Percentiles rank a stretch among this genome's conserved stretches.
Evolutionary conservation across 169 alveolate species (phyloP).

Genomic region (Plasmodium adleri): DNA sequence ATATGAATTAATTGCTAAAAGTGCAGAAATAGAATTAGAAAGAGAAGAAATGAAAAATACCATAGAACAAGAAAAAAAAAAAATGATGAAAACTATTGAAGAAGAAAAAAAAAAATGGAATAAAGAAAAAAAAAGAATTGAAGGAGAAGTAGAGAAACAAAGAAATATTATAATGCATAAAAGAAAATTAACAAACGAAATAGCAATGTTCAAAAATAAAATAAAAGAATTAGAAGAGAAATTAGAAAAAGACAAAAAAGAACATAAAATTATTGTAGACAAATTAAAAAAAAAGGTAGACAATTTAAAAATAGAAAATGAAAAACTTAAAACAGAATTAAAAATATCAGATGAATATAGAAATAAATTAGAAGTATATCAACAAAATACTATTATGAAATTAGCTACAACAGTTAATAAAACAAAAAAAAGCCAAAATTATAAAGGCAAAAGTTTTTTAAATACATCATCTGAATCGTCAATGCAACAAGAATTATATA

Average conservation of each 20-base stretch:
- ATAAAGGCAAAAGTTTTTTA: neutral
- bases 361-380: slow-evolving; percentile 63
- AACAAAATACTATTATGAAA: slow-evolving; percentile 68
- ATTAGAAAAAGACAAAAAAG: slow-evolving; percentile 44
- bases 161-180: slow-evolving; percentile 52
- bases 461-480: too few species aligned
- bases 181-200: slow-evolving; percentile 73
- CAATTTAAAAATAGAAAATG: slow-evolving; percentile 42
- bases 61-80: slow-evolving; percentile 72
- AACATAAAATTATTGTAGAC: slow-evolving; percentile 58
- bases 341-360: slow-evolving; percentile 77
- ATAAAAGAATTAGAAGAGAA: slow-evolving; percentile 71
- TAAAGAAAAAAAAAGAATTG: slow-evolving; percentile 75
- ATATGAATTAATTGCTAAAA: slow-evolving; percentile 75
- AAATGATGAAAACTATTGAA: slow-evolving; percentile 61
- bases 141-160: slow-evolving; percentile 72
- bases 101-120: slow-evolving; percentile 77
- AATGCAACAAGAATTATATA: neutral
- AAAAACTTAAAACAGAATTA: slow-evolving; percentile 67
- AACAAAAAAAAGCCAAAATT: slow-evolving; percentile 6
- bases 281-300: slow-evolving; percentile 61
- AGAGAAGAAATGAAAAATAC: slow-evolving; percentile 78
- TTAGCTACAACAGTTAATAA: slow-evolving; percentile 48
- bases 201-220: slow-evolving; percentile 74
- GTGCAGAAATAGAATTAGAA: slow-evolving; percentile 76